These are phyloP conservation scores for Claviceps fusiformis DNA, from an alignment of 2,329 filamentous ascomycete species.

Conservation along the genomic window DNA sequence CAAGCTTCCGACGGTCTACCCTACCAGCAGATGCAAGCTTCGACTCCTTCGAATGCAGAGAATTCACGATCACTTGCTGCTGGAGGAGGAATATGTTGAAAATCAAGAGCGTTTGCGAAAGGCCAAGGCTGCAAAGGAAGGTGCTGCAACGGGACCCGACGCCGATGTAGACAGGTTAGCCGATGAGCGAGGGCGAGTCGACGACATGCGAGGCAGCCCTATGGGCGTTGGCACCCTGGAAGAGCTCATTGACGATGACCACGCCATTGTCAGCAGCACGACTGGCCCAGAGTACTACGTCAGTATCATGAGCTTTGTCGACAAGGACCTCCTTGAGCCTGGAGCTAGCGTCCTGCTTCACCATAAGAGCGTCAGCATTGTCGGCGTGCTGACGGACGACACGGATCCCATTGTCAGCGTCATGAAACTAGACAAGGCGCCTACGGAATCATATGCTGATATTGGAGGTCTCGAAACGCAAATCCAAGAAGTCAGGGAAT, in stretches of 20 bases:
- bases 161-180: constrained; percentile 70
- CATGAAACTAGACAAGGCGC: constrained; percentile 99
- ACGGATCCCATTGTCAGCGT: constrained; percentile 90
- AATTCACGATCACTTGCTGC: constrained; percentile 89
- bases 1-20: constrained; percentile 88
- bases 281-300: constrained; percentile 98
- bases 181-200: constrained; percentile 85
- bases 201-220: constrained; percentile 95
- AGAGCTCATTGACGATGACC: constrained; percentile 98
- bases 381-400: constrained; percentile 93
- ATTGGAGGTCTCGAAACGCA: constrained; percentile 92
- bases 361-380: constrained; percentile 95
- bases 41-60: constrained; percentile 95
- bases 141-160: constrained; percentile 54
- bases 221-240: constrained; percentile 98
- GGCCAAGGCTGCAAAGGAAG: constrained; percentile 69
- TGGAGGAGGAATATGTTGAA: constrained; percentile 98
- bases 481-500: constrained; percentile 96
- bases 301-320: constrained; percentile 99
- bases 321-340: constrained; percentile 94
- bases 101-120: constrained; percentile 95
- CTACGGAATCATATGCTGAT: constrained; percentile 95
- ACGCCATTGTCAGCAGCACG: constrained; percentile 94
- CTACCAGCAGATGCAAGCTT: constrained; percentile 94
- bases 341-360: constrained; percentile 91